phyloP scores from a whole-genome alignment of 768 basidiomycete species.

The Bullera alba region DNA sequence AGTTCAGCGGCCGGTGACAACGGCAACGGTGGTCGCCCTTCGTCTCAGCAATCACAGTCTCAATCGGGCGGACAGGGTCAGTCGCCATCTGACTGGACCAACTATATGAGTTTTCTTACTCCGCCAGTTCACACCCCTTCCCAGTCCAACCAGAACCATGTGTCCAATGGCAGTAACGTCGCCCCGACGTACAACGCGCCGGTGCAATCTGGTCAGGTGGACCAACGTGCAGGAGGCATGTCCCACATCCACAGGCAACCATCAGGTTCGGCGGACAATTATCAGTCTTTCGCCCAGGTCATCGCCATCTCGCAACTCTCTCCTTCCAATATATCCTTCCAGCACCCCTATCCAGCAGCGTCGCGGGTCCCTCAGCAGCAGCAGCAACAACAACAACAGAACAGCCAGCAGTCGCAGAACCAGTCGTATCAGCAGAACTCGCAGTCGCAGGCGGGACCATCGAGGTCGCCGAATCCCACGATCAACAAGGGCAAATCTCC shows the following conservation, averaged over 20 bases:
- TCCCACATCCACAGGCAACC: neutral
- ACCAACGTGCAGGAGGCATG: neutral
- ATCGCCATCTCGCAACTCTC: constrained; percentile 17
- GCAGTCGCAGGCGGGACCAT: too few species aligned
- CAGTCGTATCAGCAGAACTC: too few species aligned
- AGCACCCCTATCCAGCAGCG: constrained; percentile 9
- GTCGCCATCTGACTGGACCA: constrained; percentile 35
- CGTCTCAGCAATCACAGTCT: too few species aligned
- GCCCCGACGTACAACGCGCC: too few species aligned
- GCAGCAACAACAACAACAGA: neutral
- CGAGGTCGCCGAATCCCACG: too few species aligned
- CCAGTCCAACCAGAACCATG: neutral
- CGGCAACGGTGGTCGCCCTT: too few species aligned
- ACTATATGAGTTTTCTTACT: constrained; percentile 34
- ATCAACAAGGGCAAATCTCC: too few species aligned
- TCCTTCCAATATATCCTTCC: constrained; percentile 9
- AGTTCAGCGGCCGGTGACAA: too few species aligned
- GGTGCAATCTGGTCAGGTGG: neutral
- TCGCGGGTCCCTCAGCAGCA: neutral
- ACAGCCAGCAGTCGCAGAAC: too few species aligned
- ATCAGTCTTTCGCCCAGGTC: constrained; percentile 30
- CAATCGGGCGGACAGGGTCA: too few species aligned
- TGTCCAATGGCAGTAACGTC: too few species aligned
- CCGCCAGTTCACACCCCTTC: constrained; percentile 17
- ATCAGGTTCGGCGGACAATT: constrained; percentile 1